Evolutionary conservation across 306 rosid species (phyloP).

Genomic region (Casuarina equisetifolia): DNA sequence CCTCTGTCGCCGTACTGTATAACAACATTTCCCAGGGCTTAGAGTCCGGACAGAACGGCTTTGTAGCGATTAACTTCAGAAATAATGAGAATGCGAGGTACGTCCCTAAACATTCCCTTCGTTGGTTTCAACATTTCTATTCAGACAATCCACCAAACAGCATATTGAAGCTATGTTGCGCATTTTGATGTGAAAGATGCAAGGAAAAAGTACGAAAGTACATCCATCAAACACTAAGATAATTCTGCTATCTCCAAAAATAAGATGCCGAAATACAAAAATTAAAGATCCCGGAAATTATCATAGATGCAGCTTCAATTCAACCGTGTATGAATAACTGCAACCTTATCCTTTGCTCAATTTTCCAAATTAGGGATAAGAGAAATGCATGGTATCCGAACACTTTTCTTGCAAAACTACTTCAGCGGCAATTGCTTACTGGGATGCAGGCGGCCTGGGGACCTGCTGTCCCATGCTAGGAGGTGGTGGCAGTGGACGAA

Average conservation of each 20-base stretch:
- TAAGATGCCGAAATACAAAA: background rate
- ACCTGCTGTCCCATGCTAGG: constrained; percentile 56
- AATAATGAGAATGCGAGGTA: too few relatives aligned
- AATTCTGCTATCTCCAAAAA: background rate
- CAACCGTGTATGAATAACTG: background rate
- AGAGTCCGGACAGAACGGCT: too few relatives aligned
- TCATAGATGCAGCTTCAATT: background rate
- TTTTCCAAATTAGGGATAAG: background rate
- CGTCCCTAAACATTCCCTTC: background rate
- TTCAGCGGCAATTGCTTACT: background rate
- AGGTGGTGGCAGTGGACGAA: constrained; percentile 66
- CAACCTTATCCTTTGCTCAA: background rate
- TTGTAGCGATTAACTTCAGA: too few relatives aligned
- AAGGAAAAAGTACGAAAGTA: background rate
- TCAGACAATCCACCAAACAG: background rate
- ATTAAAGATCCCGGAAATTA: background rate
- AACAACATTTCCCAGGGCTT: too few relatives aligned
- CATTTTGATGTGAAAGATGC: background rate
- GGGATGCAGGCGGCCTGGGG: constrained; percentile 10
- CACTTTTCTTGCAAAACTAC: background rate
- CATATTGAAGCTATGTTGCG: background rate
- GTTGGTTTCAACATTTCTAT: background rate
- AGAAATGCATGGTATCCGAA: background rate
- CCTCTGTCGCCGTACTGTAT: too few relatives aligned
- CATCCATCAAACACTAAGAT: background rate